Percentiles rank a stretch among this genome's conserved stretches.
Conservation (phyloP, 1,284 basidiomycete species). For the Tilletia indica region DNA sequence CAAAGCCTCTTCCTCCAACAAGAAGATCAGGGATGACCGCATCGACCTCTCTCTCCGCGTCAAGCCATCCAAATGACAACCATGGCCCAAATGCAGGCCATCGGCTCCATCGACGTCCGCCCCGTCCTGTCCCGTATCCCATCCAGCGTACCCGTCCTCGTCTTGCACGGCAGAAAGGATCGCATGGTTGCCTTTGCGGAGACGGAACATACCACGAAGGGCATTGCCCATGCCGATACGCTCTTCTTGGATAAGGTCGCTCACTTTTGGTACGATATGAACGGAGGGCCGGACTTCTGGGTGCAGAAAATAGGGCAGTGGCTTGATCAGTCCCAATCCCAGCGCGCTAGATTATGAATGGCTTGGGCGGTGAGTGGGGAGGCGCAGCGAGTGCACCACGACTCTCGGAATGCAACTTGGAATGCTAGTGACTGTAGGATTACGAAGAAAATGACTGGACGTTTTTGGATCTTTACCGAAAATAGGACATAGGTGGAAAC, state of each 20-base stretch:
- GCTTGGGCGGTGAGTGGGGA: no score
- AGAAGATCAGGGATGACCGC: slow-evolving; percentile 23
- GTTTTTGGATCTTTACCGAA: no score
- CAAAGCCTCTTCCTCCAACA: slow-evolving; percentile 21
- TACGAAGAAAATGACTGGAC: no score
- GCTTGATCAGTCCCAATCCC: neutral
- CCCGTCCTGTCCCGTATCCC: slow-evolving; percentile 33
- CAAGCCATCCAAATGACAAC: slow-evolving; percentile 35
- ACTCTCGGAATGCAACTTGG: no score
- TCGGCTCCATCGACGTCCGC: slow-evolving; percentile 30
- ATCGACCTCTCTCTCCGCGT: slow-evolving; percentile 27
- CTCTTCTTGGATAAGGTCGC: neutral
- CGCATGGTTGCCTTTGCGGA: slow-evolving; percentile 47
- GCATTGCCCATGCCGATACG: slow-evolving; percentile 34
- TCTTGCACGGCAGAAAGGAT: slow-evolving; percentile 46
- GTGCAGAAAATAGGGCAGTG: neutral
- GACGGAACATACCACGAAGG: slow-evolving; percentile 29
- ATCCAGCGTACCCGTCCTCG: slow-evolving; percentile 26
- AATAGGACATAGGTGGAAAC: no score
- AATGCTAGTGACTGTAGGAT: no score
- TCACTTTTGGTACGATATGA: slow-evolving; percentile 15
- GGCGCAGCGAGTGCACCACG: no score
- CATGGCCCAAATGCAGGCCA: slow-evolving; percentile 38
- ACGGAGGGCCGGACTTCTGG: slow-evolving; percentile 9
- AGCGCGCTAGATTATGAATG: no score